Percentiles rank a stretch among this genome's conserved stretches.
These are phyloP conservation scores for Biscogniauxia marginata DNA, from an alignment of 2,329 filamentous ascomycete genomes.

Conservation along the genomic window DNA sequence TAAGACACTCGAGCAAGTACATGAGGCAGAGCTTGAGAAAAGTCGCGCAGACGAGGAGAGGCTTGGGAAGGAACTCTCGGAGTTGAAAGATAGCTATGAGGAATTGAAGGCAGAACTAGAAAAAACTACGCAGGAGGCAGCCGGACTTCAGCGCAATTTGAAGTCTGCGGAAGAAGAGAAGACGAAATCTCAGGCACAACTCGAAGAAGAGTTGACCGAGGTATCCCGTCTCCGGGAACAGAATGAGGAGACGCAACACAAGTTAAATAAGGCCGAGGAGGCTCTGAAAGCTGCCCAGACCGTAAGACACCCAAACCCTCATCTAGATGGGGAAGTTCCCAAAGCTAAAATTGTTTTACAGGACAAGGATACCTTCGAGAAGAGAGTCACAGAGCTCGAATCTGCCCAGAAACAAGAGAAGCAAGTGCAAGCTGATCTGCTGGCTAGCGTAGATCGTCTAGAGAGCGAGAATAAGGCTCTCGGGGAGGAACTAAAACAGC, in stretches of 20 bases:
- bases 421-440: slow-evolving; percentile 21
- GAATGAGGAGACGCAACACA: slow-evolving; percentile 36
- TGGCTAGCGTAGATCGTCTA: slow-evolving; percentile 19
- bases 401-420: slow-evolving; percentile 20
- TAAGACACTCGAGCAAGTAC: slow-evolving; percentile 18
- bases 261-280: slow-evolving; percentile 37
- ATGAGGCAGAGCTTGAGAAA: slow-evolving; percentile 20
- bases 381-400: slow-evolving; percentile 25
- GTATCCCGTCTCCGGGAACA: slow-evolving; percentile 32
- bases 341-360: slow-evolving; percentile 10
- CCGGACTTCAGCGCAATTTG: slow-evolving; percentile 19
- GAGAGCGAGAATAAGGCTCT: slow-evolving; percentile 28
- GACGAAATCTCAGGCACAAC: slow-evolving; percentile 21
- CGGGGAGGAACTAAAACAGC: slow-evolving; percentile 20
- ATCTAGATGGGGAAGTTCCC: not conserved
- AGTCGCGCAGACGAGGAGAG: slow-evolving; percentile 20
- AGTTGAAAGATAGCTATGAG: slow-evolving; percentile 24
- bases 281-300: slow-evolving; percentile 34
- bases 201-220: slow-evolving; percentile 32
- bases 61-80: slow-evolving; percentile 27
- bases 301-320: slow-evolving; percentile 26
- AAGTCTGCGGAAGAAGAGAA: slow-evolving; percentile 22
- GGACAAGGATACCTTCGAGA: slow-evolving; percentile 28
- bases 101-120: slow-evolving; percentile 26
- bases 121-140: slow-evolving; percentile 22